Conservation (phyloP, 1,139 yeast genomes). For the Meyerozyma athensensis region DNA sequence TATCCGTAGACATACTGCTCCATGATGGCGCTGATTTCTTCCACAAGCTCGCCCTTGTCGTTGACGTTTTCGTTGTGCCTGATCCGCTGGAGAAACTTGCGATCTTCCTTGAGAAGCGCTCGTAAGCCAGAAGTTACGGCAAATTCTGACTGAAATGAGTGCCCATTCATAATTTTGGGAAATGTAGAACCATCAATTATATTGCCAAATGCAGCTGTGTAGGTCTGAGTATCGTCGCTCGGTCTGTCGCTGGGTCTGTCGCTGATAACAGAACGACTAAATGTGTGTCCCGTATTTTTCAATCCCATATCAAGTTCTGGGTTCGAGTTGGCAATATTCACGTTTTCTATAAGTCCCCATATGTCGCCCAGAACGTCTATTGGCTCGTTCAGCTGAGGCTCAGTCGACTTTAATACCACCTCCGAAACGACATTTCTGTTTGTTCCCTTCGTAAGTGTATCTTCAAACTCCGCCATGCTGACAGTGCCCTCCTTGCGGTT, state of each 20-base stretch:
- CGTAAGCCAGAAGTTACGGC: constrained; percentile 45
- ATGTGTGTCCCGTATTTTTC: constrained; percentile 3
- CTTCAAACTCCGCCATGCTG: constrained; percentile 32
- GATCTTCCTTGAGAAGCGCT: constrained; percentile 43
- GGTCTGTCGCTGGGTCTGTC: neutral
- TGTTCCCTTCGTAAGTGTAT: constrained; percentile 24
- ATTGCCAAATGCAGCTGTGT: constrained; percentile 13
- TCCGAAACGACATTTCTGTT: constrained; percentile 34
- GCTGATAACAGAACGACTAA: constrained; percentile 6
- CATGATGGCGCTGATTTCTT: constrained; percentile 46
- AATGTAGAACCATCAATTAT: constrained; percentile 30
- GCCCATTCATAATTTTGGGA: constrained; percentile 19
- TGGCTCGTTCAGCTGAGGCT: constrained; percentile 2
- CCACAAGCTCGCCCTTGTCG: constrained; percentile 64
- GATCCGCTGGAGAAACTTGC: constrained; percentile 37
- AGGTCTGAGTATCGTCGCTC: constrained; percentile 14
- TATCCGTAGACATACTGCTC: constrained; percentile 58
- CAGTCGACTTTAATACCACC: constrained; percentile 16
- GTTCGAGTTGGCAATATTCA: neutral
- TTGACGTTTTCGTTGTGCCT: constrained; percentile 27
- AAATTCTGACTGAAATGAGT: constrained; percentile 28
- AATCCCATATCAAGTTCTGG: neutral
- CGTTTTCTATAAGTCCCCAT: neutral
- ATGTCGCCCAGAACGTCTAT: constrained; percentile 4
- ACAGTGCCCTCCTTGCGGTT: constrained; percentile 19